These are phyloP conservation scores for Musa itinerans DNA, from an alignment of 176 grass and related monocot species.

Conservation along the genomic window DNA sequence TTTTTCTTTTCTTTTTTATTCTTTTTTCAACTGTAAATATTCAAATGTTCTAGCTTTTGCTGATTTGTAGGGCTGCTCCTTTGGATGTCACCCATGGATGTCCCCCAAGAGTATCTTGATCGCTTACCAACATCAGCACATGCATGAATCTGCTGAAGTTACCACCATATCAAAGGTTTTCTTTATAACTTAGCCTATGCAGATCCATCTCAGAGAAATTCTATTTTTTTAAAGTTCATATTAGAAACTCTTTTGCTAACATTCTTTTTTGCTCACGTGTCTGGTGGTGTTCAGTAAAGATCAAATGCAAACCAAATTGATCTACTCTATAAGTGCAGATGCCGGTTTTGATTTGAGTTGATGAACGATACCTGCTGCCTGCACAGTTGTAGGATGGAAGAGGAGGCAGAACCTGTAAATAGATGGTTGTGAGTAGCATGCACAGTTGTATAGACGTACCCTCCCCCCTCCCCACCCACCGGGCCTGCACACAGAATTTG, in stretches of 20 bases:
- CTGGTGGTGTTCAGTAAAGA: slow-evolving; percentile 51
- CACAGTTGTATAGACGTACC: too few species aligned
- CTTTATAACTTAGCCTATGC: too few species aligned
- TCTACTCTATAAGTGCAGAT: slow-evolving; percentile 91
- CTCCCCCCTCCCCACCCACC: too few species aligned
- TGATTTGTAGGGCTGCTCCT: slow-evolving; percentile 44
- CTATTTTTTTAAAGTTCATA: too few species aligned
- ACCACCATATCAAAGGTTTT: slow-evolving; percentile 62
- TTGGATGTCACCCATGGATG: not conserved
- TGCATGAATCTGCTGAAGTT: slow-evolving; percentile 99
- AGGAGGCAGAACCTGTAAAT: too few species aligned
- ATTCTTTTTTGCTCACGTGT: not conserved
- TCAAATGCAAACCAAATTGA: slow-evolving; percentile 75
- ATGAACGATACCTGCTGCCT: not conserved
- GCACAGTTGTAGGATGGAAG: not conserved
- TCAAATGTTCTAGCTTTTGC: too few species aligned
- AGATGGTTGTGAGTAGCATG: too few species aligned
- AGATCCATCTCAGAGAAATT: too few species aligned
- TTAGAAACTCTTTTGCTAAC: not conserved
- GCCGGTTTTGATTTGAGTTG: slow-evolving; percentile 95
- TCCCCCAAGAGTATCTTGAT: slow-evolving; percentile 47
- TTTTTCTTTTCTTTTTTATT: not conserved
- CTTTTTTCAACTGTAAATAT: not conserved
- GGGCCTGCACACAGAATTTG: too few species aligned
- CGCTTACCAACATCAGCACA: slow-evolving; percentile 89